Evolutionary conservation across 2,329 filamentous ascomycete species (phyloP).

Genomic region (Chaetomiaceae sp.): DNA sequence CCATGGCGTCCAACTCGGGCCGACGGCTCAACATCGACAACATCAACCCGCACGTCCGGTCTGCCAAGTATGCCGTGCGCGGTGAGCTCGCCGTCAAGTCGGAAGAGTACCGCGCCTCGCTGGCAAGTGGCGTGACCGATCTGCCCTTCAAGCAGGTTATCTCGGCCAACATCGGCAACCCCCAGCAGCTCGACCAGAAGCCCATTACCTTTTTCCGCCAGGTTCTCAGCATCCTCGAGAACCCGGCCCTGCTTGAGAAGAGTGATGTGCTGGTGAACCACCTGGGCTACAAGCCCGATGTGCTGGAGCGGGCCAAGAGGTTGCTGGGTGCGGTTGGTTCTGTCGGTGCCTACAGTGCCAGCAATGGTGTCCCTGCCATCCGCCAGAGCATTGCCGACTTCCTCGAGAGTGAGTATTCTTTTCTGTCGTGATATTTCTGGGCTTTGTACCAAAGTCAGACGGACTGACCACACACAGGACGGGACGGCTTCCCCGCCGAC

Average conservation of each 20-base stretch:
- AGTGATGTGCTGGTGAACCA: slow-evolving; percentile 69
- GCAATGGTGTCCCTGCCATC: slow-evolving; percentile 80
- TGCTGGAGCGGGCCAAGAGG: slow-evolving; percentile 75
- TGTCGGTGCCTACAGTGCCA: slow-evolving; percentile 94
- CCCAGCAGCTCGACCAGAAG: slow-evolving; percentile 97
- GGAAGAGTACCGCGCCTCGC: slow-evolving; percentile 77
- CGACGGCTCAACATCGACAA: slow-evolving; percentile 68
- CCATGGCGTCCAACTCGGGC: slow-evolving; percentile 35
- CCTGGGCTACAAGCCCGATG: slow-evolving; percentile 86
- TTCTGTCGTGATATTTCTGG: too few species aligned
- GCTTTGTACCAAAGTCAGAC: too few species aligned
- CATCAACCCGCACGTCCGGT: slow-evolving; percentile 85
- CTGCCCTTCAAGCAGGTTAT: slow-evolving; percentile 89
- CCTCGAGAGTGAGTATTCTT: slow-evolving; percentile 72
- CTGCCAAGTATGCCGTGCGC: slow-evolving; percentile 92
- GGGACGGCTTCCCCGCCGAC: slow-evolving; percentile 83
- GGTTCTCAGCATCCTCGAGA: slow-evolving; percentile 87
- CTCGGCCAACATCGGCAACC: slow-evolving; percentile 98
- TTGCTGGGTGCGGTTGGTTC: slow-evolving; percentile 80
- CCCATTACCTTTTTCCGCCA: slow-evolving; percentile 99
- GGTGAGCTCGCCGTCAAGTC: slow-evolving; percentile 92
- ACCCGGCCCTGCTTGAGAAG: slow-evolving; percentile 78
- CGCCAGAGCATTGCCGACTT: slow-evolving; percentile 88
- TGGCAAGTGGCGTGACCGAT: slow-evolving; percentile 54
- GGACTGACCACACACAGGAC: slow-evolving; percentile 44